Conservation (phyloP, 495 filamentous ascomycete species). For the Staphylotrichum tortipilum region DNA sequence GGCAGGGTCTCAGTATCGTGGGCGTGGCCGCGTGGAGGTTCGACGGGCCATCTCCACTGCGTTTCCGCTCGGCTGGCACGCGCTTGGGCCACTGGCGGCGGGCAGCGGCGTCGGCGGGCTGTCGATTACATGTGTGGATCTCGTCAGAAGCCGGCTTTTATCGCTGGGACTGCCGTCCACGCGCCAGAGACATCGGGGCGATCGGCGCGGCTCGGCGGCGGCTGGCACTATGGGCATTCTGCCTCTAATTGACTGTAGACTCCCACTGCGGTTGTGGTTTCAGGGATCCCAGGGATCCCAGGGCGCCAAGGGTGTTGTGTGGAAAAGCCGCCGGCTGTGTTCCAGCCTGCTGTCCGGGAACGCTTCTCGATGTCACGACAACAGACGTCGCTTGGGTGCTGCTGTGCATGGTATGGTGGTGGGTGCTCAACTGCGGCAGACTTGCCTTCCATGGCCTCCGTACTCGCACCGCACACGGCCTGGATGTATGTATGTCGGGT, state of each 20-base stretch:
- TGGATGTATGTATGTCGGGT: too few species aligned
- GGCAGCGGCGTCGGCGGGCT: background rate
- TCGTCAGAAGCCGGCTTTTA: conserved; percentile 10
- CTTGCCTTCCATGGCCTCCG: too few species aligned
- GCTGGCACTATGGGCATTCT: conserved; percentile 21
- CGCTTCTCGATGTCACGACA: too few species aligned
- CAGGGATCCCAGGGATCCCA: conserved; percentile 1
- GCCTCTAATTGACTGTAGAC: conserved; percentile 14
- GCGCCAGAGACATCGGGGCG: background rate
- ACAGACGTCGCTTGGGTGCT: too few species aligned
- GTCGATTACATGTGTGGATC: conserved; percentile 15
- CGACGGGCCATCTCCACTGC: conserved; percentile 6
- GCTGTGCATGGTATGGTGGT: too few species aligned
- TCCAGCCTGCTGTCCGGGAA: too few species aligned
- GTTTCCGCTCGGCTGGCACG: background rate
- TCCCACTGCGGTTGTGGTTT: conserved; percentile 9
- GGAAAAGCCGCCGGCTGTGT: background rate
- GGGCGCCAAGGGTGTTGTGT: conserved; percentile 11
- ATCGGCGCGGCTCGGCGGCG: conserved; percentile 15
- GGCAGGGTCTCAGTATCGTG: too few species aligned
- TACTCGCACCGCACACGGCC: too few species aligned
- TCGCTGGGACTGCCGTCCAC: conserved; percentile 5
- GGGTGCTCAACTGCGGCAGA: too few species aligned
- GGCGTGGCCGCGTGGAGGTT: too few species aligned
- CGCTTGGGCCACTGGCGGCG: background rate